Evolutionary conservation across 768 basidiomycete genomes (phyloP), one percentile per base, ranked within the genome.

Genomic region (Tricholoma terreum): DNA sequence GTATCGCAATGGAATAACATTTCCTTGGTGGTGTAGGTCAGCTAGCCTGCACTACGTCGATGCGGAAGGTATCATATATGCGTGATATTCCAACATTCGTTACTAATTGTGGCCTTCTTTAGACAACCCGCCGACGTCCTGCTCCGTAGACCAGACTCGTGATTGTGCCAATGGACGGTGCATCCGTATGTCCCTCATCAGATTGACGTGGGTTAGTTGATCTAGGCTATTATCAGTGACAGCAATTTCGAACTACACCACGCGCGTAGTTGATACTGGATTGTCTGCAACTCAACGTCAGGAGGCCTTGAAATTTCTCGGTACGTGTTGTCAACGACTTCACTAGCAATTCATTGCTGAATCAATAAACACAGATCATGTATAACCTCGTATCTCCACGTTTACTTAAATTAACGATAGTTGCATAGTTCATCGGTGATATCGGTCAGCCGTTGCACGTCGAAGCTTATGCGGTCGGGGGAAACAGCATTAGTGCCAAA

Each of bases 231-330:
- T 1, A 15, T 1, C 52, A 83, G 82, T 83, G 55, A 76, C 73
- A 34, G 82, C 83, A 24, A 83, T 83, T 58, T 79, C 82, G 1
- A 84, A 84, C 66, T 84, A 83, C 62, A 85, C 82, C 3, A 72
- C 67, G 12, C 78, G 81, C 11, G 75, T 83, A 17, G 71, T 75
- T 10, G 68, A 80, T 51, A 74, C 76, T 4, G 65, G 69, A 5
- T 71, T 84, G 19, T 73, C 72, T 36, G 69, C 69, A 6, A 62
- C 68, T 1, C 80, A 84, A 61, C 65, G 69, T 6, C 78, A 80
- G 57, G 78, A 84, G 59, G 82, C 83, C 6, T 67, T 85, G 27
- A 77, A 78, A 58, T 85, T 83, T 65, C 63, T 84, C 11, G 80
- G 77, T 76, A 58, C 48, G 71, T 64, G 27, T 31, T 11, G 0